Conservation (phyloP, 257 asterid genomes). For the Fraxinus anomala region DNA sequence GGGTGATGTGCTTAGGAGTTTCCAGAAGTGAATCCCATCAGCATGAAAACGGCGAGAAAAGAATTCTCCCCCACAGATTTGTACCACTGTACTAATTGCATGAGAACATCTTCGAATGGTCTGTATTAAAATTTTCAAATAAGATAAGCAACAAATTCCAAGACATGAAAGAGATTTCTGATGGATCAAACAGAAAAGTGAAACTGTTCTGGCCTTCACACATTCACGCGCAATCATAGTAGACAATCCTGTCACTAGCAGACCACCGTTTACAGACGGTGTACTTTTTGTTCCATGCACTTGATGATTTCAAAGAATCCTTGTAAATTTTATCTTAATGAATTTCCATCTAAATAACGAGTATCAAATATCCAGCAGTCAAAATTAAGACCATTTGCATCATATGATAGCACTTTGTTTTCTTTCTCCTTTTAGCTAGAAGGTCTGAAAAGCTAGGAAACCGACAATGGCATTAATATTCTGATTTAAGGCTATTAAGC, state of each 20-base stretch:
- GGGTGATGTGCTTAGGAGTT: slow-evolving; percentile 74
- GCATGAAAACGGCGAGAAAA: slow-evolving; percentile 80
- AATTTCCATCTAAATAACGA: neutral
- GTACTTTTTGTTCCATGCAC: neutral
- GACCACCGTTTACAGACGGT: neutral
- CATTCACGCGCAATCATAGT: neutral
- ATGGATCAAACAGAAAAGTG: neutral
- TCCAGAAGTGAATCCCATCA: slow-evolving; percentile 87
- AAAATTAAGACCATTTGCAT: neutral
- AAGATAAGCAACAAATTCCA: slow-evolving; percentile 6
- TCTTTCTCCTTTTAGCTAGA: too few species aligned
- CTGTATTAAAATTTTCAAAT: slow-evolving; percentile 40
- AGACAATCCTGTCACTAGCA: neutral
- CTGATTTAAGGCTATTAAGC: slow-evolving; percentile 6
- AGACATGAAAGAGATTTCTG: neutral
- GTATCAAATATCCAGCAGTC: neutral
- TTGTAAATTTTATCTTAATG: neutral
- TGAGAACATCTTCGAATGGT: slow-evolving; percentile 67
- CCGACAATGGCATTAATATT: neutral
- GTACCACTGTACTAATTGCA: slow-evolving; percentile 59
- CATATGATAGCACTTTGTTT: too few species aligned
- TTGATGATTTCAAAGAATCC: neutral
- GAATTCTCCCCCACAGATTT: slow-evolving; percentile 88
- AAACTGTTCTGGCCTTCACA: neutral
- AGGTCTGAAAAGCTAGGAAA: too few species aligned